Conservation (phyloP, 805 yeast genomes). For the Hanseniaspora jakobsenii region DNA sequence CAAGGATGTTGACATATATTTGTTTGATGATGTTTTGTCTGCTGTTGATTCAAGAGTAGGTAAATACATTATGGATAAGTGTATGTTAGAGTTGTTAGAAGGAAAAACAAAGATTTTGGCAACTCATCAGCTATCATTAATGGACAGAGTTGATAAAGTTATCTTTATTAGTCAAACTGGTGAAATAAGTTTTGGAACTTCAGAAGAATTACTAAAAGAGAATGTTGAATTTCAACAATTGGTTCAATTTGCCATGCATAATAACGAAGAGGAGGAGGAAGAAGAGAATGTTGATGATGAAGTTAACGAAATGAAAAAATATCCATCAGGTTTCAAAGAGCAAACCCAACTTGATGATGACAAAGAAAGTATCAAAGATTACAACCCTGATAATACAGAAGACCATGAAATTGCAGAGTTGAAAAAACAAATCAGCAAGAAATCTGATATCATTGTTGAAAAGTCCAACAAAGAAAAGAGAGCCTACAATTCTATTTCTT, state of each 20-base stretch:
- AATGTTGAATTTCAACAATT: conserved; percentile 38
- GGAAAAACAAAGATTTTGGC: conserved; percentile 55
- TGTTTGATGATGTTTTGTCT: conserved; percentile 60
- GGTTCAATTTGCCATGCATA: conserved; percentile 32
- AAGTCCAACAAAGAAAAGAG: conserved; percentile 12
- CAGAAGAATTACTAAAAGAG: conserved; percentile 34
- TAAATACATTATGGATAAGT: conserved; percentile 49
- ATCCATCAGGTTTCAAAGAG: conserved; percentile 7
- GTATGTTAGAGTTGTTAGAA: conserved; percentile 42
- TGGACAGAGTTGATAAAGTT: conserved; percentile 50
- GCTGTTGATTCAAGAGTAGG: conserved; percentile 77
- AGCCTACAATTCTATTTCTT: conserved; percentile 23
- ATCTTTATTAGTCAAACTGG: conserved; percentile 56
- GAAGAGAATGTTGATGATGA: conserved; percentile 21
- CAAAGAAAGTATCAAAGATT: conserved; percentile 18
- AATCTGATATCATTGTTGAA: conserved; percentile 17
- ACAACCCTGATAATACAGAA: conserved; percentile 7
- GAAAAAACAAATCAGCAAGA: conserved; percentile 18
- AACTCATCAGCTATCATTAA: conserved; percentile 61
- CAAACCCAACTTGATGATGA: conserved; percentile 18
- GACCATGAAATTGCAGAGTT: conserved; percentile 17
- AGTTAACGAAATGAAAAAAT: conserved; percentile 16
- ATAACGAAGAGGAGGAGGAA: conserved; percentile 24
- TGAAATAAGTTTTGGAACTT: conserved; percentile 43
- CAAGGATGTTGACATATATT: conserved; percentile 46